phyloP scores from a whole-genome alignment of 2,329 filamentous ascomycete genomes.

The Exophiala mesophila region DNA sequence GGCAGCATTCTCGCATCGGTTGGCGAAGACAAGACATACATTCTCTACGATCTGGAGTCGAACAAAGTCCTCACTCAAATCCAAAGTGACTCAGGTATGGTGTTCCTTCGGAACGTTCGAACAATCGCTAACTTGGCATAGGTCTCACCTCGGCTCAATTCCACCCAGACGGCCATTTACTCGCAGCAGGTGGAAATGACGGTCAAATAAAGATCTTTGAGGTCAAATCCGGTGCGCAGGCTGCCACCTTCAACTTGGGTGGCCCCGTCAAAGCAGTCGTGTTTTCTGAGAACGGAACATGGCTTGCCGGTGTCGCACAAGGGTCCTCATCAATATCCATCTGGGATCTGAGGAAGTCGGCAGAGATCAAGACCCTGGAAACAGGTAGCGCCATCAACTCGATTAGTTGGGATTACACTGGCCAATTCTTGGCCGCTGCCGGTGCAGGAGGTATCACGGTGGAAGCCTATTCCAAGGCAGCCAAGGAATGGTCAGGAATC shows the following conservation, averaged over 20 bases:
- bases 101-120: too few relatives aligned
- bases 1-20: constrained; percentile 80
- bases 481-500: constrained; percentile 85
- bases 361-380: constrained; percentile 77
- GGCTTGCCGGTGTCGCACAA: constrained; percentile 79
- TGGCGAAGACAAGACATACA: constrained; percentile 85
- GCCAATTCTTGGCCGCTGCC: constrained; percentile 81
- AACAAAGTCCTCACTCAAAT: constrained; percentile 69
- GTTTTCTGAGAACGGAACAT: constrained; percentile 96
- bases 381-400: constrained; percentile 67
- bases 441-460: constrained; percentile 78
- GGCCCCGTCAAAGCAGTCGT: constrained; percentile 68
- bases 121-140: constrained; percentile 32
- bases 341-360: constrained; percentile 86
- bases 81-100: constrained; percentile 73
- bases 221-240: constrained; percentile 70
- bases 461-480: constrained; percentile 80
- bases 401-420: constrained; percentile 88
- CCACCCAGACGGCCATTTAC: constrained; percentile 93
- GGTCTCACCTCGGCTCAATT: constrained; percentile 75
- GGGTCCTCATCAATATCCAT: constrained; percentile 74
- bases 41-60: constrained; percentile 73
- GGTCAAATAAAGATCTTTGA: constrained; percentile 87
- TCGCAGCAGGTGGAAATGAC: constrained; percentile 74
- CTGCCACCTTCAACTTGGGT: constrained; percentile 62